phyloP scores from a whole-genome alignment of 352 stramenopile genomes.

The Pythium phragmitis region DNA sequence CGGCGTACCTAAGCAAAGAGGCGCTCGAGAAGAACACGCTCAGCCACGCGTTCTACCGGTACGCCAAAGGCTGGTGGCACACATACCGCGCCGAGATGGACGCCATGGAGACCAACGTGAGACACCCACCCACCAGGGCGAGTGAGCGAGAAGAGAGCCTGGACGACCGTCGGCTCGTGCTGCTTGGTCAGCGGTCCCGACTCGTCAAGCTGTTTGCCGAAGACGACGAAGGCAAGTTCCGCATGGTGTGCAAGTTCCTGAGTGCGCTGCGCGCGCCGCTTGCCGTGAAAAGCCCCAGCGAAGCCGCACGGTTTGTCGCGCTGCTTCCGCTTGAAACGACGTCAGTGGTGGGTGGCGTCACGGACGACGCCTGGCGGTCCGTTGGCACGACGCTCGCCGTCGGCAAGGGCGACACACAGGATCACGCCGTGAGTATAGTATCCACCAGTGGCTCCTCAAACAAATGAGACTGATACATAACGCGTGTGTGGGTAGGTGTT shows the following conservation, averaged over 20 bases:
- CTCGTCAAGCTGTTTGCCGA: slow-evolving; percentile 85
- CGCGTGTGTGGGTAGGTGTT: slow-evolving; percentile 43
- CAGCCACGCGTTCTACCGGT: slow-evolving; percentile 73
- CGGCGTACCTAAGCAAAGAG: slow-evolving; percentile 55
- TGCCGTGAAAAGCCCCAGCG: slow-evolving; percentile 64
- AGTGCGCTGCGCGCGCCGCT: slow-evolving; percentile 42
- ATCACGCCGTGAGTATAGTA: slow-evolving; percentile 62
- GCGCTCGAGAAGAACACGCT: slow-evolving; percentile 48
- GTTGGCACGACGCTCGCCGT: slow-evolving; percentile 68
- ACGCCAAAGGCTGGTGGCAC: slow-evolving; percentile 85
- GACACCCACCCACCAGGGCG: not conserved
- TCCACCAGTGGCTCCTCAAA: too few relatives aligned
- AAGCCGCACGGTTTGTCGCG: slow-evolving; percentile 84
- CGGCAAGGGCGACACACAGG: slow-evolving; percentile 74
- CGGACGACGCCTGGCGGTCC: slow-evolving; percentile 78
- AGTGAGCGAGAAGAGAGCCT: not conserved
- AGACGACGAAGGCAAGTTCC: slow-evolving; percentile 84
- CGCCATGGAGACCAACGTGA: slow-evolving; percentile 15
- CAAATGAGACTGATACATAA: not conserved
- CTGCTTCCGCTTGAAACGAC: slow-evolving; percentile 71
- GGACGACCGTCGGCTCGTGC: not conserved
- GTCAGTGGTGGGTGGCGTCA: slow-evolving; percentile 46
- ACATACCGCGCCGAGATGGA: slow-evolving; percentile 55
- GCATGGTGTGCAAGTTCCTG: slow-evolving; percentile 89
- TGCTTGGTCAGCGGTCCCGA: slow-evolving; percentile 25